These are phyloP conservation scores for Brettanomyces sp. DNA, from an alignment of 805 yeast genomes.

Conservation along the genomic window DNA sequence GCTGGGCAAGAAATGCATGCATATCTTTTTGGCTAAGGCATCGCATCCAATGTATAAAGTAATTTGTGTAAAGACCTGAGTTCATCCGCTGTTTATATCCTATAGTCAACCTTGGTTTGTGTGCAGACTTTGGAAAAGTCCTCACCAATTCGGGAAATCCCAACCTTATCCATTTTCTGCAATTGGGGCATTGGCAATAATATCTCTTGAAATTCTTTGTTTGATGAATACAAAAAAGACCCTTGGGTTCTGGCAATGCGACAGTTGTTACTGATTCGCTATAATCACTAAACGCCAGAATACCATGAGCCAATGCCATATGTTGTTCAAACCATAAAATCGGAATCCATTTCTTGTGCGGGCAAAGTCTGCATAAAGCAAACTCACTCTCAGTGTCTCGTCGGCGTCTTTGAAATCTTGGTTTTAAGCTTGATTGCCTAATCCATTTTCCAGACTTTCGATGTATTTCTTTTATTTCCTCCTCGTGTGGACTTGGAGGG, in stretches of 20 bases:
- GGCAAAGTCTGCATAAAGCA: conserved; percentile 15
- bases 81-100: not conserved
- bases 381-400: not conserved
- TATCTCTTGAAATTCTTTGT: conserved; percentile 11
- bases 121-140: not conserved
- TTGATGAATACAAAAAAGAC: conserved; percentile 3
- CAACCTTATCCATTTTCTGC: conserved; percentile 14
- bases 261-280: conserved; percentile 3
- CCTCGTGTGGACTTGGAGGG: conserved; percentile 11
- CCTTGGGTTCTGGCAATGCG: conserved; percentile 12
- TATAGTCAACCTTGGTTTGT: not conserved
- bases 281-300: conserved; percentile 3
- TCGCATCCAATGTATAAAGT: conserved; percentile 14
- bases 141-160: conserved; percentile 8
- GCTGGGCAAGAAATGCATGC: not conserved
- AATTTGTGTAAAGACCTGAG: conserved; percentile 15
- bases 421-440: conserved; percentile 6
- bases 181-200: conserved; percentile 16
- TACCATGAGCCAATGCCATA: conserved; percentile 18
- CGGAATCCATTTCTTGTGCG: conserved; percentile 14
- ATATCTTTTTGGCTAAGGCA: conserved; percentile 5
- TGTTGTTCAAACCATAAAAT: conserved; percentile 8
- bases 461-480: conserved; percentile 1
- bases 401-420: conserved; percentile 6
- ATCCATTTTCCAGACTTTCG: conserved; percentile 2